Conservation (phyloP, 805 yeast genomes). For the Torulaspora delbrueckii region DNA sequence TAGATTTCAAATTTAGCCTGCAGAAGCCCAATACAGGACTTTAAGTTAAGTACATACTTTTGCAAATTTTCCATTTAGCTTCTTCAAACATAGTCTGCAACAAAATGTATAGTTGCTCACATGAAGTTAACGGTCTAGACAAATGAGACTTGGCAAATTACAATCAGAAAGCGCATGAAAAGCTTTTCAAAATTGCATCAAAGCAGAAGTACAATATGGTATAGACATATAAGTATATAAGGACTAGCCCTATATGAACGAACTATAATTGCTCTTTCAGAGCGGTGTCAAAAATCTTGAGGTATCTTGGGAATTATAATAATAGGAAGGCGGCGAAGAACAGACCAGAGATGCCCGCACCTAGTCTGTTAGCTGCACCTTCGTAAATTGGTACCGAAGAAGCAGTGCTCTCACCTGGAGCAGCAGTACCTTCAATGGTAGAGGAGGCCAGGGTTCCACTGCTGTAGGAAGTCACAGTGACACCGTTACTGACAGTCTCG, state of each 20-base stretch:
- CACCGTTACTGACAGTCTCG: neutral
- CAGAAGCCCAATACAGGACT: too few species aligned
- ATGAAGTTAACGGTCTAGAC: too few species aligned
- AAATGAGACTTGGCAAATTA: too few species aligned
- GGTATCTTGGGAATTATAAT: neutral
- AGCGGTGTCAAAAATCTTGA: neutral
- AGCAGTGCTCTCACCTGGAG: neutral
- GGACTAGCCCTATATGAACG: neutral
- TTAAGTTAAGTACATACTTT: too few species aligned
- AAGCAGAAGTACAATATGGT: too few species aligned
- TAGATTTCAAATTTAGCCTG: too few species aligned
- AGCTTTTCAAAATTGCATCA: too few species aligned
- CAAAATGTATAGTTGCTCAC: too few species aligned
- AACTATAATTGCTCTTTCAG: neutral
- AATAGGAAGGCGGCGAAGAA: conserved; percentile 2
- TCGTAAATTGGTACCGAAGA: neutral
- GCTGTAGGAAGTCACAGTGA: neutral
- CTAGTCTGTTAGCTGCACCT: conserved; percentile 3
- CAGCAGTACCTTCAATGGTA: neutral
- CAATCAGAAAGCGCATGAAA: too few species aligned
- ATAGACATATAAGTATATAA: neutral
- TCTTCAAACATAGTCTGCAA: too few species aligned
- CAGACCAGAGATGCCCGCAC: conserved; percentile 1
- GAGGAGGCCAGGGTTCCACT: neutral
- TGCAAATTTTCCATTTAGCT: too few species aligned